A percentile compares a stretch with the other conserved stretches of the same genome.
phyloP scores from a whole-genome alignment of 2,329 filamentous ascomycete genomes.

The Paraphoma chrysanthemicola region DNA sequence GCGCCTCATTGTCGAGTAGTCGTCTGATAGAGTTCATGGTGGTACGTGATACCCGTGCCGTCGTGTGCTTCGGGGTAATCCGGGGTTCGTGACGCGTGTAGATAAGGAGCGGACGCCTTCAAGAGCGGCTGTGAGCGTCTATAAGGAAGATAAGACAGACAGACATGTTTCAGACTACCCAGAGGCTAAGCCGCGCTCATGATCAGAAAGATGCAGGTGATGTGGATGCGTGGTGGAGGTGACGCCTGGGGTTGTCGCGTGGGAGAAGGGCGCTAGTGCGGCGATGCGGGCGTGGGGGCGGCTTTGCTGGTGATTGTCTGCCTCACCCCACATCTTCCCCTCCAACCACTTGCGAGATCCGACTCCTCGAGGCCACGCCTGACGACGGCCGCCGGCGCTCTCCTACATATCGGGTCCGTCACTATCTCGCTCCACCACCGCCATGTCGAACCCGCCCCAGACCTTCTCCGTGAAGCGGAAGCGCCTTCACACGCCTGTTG shows the following conservation, averaged over 20 bases:
- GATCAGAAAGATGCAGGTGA: constrained; percentile 24
- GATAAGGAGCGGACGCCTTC: constrained; percentile 15
- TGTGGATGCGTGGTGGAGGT: constrained; percentile 2
- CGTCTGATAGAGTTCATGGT: constrained; percentile 46
- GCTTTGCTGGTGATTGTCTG: not conserved
- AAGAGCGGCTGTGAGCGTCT: constrained; percentile 1
- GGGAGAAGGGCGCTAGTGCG: constrained; percentile 3
- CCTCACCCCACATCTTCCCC: constrained; percentile 19
- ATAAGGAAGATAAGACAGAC: constrained; percentile 11
- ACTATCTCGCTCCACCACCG: not conserved
- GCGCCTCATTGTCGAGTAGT: constrained; percentile 32
- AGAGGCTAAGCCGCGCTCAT: constrained; percentile 15
- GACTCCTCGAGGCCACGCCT: not conserved
- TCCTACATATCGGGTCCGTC: not conserved
- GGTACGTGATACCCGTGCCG: not conserved
- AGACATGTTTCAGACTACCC: constrained; percentile 27
- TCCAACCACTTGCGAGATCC: constrained; percentile 1
- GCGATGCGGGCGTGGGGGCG: constrained; percentile 12
- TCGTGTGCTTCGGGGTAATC: too few relatives aligned
- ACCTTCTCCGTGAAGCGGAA: constrained; percentile 59
- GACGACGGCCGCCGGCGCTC: not conserved
- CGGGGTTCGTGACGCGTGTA: not conserved
- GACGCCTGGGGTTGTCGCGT: constrained; percentile 19
- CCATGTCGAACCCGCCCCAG: constrained; percentile 35
- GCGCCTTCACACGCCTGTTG: constrained; percentile 63